Percentiles rank a stretch among this genome's conserved stretches.
Conservation (phyloP, 305 asterid species). For the Solanum hybrid region DNA sequence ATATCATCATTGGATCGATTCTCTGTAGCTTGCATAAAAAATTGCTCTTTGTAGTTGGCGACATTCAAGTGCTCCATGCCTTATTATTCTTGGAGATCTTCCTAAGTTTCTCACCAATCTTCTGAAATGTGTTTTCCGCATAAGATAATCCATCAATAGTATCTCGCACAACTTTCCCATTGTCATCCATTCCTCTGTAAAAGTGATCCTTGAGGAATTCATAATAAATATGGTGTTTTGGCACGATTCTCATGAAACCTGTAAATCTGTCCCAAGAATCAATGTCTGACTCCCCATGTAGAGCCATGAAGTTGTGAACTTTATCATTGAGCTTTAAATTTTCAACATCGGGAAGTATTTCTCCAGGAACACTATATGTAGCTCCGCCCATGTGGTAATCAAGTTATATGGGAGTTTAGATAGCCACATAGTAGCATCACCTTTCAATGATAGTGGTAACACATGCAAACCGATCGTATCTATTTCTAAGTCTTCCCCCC, state of each 20-base stretch:
- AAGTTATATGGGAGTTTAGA: neutral
- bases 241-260: neutral
- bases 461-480: neutral
- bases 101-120: neutral
- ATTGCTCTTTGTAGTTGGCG: neutral
- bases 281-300: neutral
- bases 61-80: neutral
- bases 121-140: neutral
- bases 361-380: neutral
- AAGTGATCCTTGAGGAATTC: neutral
- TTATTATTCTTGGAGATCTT: neutral
- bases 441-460: neutral
- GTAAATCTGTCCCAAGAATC: neutral
- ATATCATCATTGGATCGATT: no score
- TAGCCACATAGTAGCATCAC: neutral
- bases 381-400: neutral
- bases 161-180: neutral
- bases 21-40: neutral
- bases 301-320: neutral
- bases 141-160: neutral
- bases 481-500: neutral
- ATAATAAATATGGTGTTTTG: no score
- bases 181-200: neutral
- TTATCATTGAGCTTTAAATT: no score
- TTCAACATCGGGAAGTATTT: neutral